phyloP scores from a whole-genome alignment of 768 basidiomycete genomes.

The Melanogaster broomeanus region DNA sequence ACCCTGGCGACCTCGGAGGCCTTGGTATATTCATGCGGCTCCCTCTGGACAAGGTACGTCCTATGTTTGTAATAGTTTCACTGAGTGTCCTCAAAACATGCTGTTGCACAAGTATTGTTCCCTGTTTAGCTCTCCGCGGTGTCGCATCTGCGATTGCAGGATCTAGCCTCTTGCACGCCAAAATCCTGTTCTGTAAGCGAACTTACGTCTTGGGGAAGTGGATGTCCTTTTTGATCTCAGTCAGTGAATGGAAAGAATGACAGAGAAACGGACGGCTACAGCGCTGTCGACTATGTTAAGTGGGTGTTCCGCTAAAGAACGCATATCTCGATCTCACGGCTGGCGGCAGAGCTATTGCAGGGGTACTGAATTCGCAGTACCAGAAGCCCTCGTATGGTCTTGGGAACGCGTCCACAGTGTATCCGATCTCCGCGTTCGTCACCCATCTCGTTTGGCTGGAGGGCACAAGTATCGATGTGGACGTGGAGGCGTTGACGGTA shows the following conservation, averaged over 20 bases:
- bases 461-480: constrained; percentile 61
- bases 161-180: constrained; percentile 70
- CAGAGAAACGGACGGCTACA: constrained; percentile 85
- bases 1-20: constrained; percentile 61
- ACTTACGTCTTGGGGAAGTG: background rate
- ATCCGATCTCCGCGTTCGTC: constrained; percentile 78
- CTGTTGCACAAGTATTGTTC: constrained; percentile 65
- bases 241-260: constrained; percentile 88
- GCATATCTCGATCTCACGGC: constrained; percentile 9
- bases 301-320: constrained; percentile 32
- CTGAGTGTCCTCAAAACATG: constrained; percentile 6
- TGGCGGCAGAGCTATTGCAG: constrained; percentile 57
- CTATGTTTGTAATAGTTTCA: background rate
- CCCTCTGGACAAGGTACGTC: constrained; percentile 86
- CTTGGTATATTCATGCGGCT: constrained; percentile 91
- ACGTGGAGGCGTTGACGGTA: constrained; percentile 63
- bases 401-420: constrained; percentile 59
- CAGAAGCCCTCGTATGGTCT: constrained; percentile 51
- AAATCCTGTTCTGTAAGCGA: constrained; percentile 79
- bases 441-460: constrained; percentile 83
- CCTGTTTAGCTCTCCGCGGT: constrained; percentile 83
- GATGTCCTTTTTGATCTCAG: constrained; percentile 4
- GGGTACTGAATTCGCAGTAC: constrained; percentile 68
- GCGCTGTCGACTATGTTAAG: constrained; percentile 82
- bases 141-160: constrained; percentile 77